Evolutionary conservation across 2,329 filamentous ascomycete species (phyloP).

Genomic region (Aureobasidium namibiae): DNA sequence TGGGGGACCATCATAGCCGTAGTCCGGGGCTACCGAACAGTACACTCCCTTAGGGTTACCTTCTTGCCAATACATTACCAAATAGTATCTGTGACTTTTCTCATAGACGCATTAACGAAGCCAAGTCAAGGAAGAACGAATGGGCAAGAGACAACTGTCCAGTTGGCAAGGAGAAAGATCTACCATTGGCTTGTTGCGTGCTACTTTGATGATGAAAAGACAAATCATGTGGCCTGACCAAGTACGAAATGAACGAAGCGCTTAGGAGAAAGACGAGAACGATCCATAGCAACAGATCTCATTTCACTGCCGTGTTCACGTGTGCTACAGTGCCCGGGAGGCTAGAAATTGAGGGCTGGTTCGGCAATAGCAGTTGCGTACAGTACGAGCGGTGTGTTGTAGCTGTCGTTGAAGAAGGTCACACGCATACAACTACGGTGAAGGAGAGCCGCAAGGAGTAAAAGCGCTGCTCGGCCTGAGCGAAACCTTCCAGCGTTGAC

Average conservation of each 20-base stretch:
- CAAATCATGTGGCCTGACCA: background rate
- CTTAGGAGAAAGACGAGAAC: background rate
- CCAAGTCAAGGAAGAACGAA: background rate
- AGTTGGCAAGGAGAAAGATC: background rate
- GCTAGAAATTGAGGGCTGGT: background rate
- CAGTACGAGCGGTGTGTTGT: background rate
- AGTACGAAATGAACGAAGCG: background rate
- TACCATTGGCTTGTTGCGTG: background rate
- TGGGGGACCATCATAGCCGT: slow-evolving; percentile 1
- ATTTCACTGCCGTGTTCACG: background rate
- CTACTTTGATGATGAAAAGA: background rate
- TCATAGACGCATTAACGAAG: background rate
- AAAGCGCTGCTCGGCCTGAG: background rate
- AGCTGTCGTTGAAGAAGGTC: background rate
- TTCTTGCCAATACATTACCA: slow-evolving; percentile 5
- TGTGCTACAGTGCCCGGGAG: background rate
- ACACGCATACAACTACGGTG: background rate
- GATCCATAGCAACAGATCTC: background rate
- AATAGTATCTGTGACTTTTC: slow-evolving; percentile 4
- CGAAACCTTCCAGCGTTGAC: background rate
- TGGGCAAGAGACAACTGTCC: background rate
- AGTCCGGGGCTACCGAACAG: slow-evolving; percentile 9
- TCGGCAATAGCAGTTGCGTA: background rate
- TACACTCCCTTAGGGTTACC: background rate
- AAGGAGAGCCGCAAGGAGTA: background rate